Evolutionary conservation across 129 eudicot species (phyloP).

Genomic region (Flaveria linearis): DNA sequence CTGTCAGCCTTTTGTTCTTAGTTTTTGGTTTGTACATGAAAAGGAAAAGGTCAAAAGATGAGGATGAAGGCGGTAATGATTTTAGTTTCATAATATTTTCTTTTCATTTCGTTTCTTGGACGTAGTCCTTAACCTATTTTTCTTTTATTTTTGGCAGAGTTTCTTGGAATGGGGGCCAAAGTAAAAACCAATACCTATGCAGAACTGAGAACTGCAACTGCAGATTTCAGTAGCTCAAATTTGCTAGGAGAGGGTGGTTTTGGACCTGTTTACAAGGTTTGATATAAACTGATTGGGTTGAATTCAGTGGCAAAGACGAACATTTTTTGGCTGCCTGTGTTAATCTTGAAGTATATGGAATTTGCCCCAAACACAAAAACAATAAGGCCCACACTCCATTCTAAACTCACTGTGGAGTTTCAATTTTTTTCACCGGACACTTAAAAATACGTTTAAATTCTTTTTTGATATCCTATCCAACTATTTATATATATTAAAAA

Average conservation of each 20-base stretch:
- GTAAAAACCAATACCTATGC: constrained; percentile 48
- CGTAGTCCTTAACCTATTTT: background rate
- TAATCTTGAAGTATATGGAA: background rate
- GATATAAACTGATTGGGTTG: constrained; percentile 8
- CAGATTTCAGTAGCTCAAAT: constrained; percentile 58
- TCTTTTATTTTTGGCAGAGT: constrained; percentile 26
- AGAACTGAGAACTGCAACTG: constrained; percentile 58
- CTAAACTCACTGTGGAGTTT: background rate
- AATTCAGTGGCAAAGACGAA: too few relatives aligned
- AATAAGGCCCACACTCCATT: background rate
- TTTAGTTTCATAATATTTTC: constrained; percentile 5
- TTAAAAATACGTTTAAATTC: too few relatives aligned
- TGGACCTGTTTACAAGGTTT: constrained; percentile 73
- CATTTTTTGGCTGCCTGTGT: too few relatives aligned
- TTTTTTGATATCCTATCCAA: background rate
- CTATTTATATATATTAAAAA: background rate
- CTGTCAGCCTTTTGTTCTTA: constrained; percentile 28
- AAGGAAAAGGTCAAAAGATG: constrained; percentile 28
- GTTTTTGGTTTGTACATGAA: constrained; percentile 35
- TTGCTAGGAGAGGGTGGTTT: constrained; percentile 85
- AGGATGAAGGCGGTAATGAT: constrained; percentile 48
- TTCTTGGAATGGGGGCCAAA: constrained; percentile 49
- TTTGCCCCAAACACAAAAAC: background rate
- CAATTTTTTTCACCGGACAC: background rate
- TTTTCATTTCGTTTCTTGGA: constrained; percentile 14